A percentile compares a stretch with the other conserved stretches of the same genome.
Conservation (phyloP, 352 stramenopile species). For the Pythium chondricola region DNA sequence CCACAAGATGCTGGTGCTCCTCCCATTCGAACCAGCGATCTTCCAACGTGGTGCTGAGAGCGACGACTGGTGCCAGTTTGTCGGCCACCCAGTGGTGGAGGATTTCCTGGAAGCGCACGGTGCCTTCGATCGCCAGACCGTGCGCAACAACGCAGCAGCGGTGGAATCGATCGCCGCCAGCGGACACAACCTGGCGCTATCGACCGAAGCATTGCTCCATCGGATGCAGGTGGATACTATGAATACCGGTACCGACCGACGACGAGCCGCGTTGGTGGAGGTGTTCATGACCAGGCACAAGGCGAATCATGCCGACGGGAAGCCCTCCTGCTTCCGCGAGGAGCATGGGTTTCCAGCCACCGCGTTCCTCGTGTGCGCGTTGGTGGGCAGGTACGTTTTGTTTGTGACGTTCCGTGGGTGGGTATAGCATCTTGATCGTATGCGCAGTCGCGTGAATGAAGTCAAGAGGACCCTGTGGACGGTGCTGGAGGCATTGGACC, state of each 20-base stretch:
- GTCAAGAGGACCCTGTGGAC: conserved; percentile 34
- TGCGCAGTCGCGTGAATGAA: conserved; percentile 50
- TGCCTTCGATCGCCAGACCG: conserved; percentile 31
- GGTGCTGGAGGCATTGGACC: conserved; percentile 37
- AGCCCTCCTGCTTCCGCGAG: too few species aligned
- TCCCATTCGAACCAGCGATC: conserved; percentile 60
- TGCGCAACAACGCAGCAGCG: too few species aligned
- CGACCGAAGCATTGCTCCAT: not conserved
- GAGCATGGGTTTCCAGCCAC: conserved; percentile 22
- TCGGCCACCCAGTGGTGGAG: conserved; percentile 62
- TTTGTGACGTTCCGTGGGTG: too few species aligned
- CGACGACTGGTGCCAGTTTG: conserved; percentile 44
- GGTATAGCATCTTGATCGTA: too few species aligned
- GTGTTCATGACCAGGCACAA: too few species aligned
- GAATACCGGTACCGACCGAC: not conserved
- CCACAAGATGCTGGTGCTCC: conserved; percentile 61
- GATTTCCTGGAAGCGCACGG: conserved; percentile 51
- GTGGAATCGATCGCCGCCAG: too few species aligned
- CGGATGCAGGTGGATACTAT: not conserved
- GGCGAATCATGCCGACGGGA: too few species aligned
- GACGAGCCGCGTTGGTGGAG: conserved; percentile 12
- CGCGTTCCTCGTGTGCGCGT: conserved; percentile 49
- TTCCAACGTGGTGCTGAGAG: conserved; percentile 17
- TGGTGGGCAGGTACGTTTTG: conserved; percentile 62
- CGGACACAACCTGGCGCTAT: too few species aligned